These are phyloP conservation scores for Incumbomyces lentus DNA, from an alignment of 2,329 filamentous ascomycete genomes.

Conservation along the genomic window DNA sequence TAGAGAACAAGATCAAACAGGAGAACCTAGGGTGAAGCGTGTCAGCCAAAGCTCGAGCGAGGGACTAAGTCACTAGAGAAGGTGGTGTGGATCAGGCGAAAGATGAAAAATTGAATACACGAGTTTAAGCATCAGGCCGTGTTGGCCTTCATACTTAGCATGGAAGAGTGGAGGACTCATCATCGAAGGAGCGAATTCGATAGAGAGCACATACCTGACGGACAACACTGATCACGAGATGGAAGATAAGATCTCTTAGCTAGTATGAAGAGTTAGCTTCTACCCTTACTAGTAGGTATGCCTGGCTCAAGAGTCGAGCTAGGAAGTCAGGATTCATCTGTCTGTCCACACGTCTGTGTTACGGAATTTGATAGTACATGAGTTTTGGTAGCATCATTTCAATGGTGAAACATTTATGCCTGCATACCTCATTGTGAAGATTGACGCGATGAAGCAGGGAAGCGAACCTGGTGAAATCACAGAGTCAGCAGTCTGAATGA, in stretches of 20 bases:
- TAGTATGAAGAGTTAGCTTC: no score
- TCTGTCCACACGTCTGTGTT: conserved; percentile 31
- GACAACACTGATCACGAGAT: no score
- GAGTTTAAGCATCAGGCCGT: conserved; percentile 41
- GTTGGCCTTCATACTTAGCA: conserved; percentile 50
- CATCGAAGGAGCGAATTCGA: conserved; percentile 24
- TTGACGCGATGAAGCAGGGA: no score
- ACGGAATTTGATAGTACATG: conserved; percentile 43
- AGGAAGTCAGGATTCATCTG: conserved; percentile 27
- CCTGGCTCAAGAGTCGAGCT: no score
- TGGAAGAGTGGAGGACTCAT: conserved; percentile 49
- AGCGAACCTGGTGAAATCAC: no score
- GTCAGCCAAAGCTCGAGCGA: conserved; percentile 12
- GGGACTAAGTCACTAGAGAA: background rate
- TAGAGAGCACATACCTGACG: no score
- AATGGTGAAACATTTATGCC: no score
- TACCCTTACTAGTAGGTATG: no score
- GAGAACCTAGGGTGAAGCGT: conserved; percentile 18
- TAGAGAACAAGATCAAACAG: conserved; percentile 12
- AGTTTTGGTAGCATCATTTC: conserved; percentile 28
- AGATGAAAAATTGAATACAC: conserved; percentile 57
- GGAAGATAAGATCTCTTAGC: no score
- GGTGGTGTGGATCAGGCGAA: conserved; percentile 42
- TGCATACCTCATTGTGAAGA: no score
- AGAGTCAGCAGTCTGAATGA: background rate